phyloP scores from a whole-genome alignment of 1,284 basidiomycete species.

The Sphaerobolus stellatus region DNA sequence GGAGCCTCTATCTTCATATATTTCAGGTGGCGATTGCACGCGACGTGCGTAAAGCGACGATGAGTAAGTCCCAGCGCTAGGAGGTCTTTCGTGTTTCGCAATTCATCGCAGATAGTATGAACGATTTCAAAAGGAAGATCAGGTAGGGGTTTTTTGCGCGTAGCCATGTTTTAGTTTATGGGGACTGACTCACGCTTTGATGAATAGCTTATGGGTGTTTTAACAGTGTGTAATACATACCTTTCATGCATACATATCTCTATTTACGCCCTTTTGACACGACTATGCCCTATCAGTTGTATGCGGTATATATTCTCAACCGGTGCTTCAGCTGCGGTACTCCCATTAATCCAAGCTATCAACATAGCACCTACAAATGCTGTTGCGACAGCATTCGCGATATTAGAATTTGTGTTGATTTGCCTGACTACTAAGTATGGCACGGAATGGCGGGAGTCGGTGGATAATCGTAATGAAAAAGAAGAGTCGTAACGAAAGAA shows the following conservation, averaged over 20 bases:
- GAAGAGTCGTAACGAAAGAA: no score
- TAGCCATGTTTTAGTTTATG: no score
- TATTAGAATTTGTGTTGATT: conserved; percentile 9
- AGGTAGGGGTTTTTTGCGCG: no score
- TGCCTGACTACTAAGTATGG: conserved; percentile 8
- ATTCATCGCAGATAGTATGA: no score
- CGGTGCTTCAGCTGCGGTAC: conserved; percentile 15
- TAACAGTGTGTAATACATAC: conserved; percentile 16
- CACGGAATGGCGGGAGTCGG: background rate
- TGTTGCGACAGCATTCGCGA: conserved; percentile 11
- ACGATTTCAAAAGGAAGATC: no score
- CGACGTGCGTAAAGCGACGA: no score
- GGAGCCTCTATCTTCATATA: no score
- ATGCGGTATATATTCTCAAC: conserved; percentile 14
- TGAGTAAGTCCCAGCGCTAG: no score
- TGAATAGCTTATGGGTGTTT: conserved; percentile 12
- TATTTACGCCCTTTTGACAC: background rate
- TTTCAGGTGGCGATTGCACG: no score
- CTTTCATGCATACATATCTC: background rate
- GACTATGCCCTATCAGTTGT: conserved; percentile 7
- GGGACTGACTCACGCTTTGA: no score
- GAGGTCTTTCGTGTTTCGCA: no score
- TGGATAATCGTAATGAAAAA: no score
- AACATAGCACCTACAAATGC: conserved; percentile 15
- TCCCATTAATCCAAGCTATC: conserved; percentile 15